Percentiles rank a stretch among this genome's conserved stretches.
phyloP scores from a whole-genome alignment of 1,139 yeast species.

The Blastobotrys apis region DNA sequence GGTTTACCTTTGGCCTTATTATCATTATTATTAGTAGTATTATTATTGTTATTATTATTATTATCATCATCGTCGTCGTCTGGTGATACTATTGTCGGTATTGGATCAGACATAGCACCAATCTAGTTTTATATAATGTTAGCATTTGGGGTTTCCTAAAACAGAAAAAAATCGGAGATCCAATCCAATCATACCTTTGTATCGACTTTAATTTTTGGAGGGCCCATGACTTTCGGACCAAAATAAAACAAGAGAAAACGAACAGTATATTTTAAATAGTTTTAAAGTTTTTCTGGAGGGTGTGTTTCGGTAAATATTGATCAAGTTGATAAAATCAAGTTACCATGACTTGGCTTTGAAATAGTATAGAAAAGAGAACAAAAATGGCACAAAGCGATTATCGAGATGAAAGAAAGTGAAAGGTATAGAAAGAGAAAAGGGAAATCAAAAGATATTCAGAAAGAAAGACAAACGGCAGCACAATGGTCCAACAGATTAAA shows the following conservation, averaged over 20 bases:
- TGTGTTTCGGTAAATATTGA: too few species aligned
- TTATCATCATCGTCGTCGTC: not conserved
- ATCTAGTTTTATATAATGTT: not conserved
- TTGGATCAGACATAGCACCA: not conserved
- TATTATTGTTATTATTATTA: not conserved
- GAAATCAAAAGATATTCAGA: too few species aligned
- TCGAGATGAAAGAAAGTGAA: too few species aligned
- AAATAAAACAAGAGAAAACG: not conserved
- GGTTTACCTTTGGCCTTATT: not conserved
- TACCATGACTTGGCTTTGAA: too few species aligned
- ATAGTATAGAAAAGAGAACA: too few species aligned
- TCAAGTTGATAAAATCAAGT: too few species aligned
- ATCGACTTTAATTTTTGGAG: slow-evolving; percentile 25
- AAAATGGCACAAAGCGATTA: too few species aligned
- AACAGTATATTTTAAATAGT: too few species aligned
- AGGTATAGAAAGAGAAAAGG: too few species aligned
- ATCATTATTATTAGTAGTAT: not conserved
- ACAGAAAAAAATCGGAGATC: not conserved
- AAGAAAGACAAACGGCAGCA: too few species aligned
- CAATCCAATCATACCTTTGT: slow-evolving; percentile 19
- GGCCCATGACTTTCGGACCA: slow-evolving; percentile 12
- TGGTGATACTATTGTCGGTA: slow-evolving; percentile 1
- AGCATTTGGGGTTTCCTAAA: not conserved
- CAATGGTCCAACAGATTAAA: too few species aligned
- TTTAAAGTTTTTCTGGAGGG: too few species aligned